Evolutionary conservation across 768 basidiomycete species (phyloP).

Genomic region (Russula sp.): DNA sequence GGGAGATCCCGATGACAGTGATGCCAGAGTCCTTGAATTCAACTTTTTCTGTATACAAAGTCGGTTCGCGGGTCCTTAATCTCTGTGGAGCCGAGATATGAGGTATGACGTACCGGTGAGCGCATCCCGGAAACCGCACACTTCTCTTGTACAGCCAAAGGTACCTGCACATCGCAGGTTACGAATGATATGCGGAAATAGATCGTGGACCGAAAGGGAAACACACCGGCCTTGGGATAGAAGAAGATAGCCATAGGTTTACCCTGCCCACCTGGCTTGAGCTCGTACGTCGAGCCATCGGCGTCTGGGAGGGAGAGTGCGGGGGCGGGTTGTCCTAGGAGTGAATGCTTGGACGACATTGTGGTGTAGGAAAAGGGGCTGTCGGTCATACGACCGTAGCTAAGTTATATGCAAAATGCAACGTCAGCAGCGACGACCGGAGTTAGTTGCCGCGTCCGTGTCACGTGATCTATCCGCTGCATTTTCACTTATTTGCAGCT

Average conservation of each 20-base stretch:
- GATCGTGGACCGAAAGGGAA: constrained; percentile 12
- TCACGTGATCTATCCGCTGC: background rate
- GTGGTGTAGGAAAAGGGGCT: constrained; percentile 1
- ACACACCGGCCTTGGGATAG: constrained; percentile 62
- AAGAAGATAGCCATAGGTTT: constrained; percentile 72
- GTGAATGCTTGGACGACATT: constrained; percentile 31
- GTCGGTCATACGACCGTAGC: background rate
- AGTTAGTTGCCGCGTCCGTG: background rate
- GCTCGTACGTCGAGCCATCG: constrained; percentile 52
- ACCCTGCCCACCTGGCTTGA: constrained; percentile 52
- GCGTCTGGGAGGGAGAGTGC: constrained; percentile 57
- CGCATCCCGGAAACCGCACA: constrained; percentile 78
- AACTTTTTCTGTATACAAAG: constrained; percentile 44
- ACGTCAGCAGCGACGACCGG: too few relatives aligned
- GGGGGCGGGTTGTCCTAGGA: constrained; percentile 64
- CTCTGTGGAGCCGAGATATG: background rate
- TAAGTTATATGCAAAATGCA: too few relatives aligned
- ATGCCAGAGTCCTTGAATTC: constrained; percentile 59
- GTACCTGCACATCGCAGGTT: constrained; percentile 40
- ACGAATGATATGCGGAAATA: background rate
- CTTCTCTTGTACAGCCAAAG: constrained; percentile 75
- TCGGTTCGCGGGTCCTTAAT: background rate
- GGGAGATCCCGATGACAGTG: constrained; percentile 66
- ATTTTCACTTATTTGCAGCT: too few relatives aligned
- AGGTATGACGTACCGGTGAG: constrained; percentile 44